Evolutionary conservation across 768 basidiomycete genomes (phyloP).

Genomic region (Leccinum subgranulosum): DNA sequence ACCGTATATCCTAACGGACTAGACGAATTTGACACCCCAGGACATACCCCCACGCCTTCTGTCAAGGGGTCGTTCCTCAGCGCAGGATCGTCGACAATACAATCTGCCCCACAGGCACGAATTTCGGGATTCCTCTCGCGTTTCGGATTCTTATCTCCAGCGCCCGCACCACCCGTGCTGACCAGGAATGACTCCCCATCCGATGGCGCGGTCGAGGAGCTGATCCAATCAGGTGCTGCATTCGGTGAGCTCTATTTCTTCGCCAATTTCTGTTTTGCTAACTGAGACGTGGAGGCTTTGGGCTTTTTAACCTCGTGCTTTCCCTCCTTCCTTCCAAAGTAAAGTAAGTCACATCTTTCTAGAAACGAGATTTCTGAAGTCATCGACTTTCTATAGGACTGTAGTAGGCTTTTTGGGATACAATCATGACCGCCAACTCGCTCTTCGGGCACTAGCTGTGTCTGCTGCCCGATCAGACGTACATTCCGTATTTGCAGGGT

Average conservation of each 20-base stretch:
- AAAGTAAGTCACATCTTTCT: constrained; percentile 42
- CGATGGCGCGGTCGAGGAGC: constrained; percentile 64
- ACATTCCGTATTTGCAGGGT: constrained; percentile 78
- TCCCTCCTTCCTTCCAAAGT: constrained; percentile 70
- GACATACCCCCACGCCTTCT: constrained; percentile 33
- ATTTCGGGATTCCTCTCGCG: constrained; percentile 37
- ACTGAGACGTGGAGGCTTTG: constrained; percentile 38
- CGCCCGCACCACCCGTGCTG: constrained; percentile 9
- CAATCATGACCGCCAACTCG: constrained; percentile 66
- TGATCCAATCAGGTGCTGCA: constrained; percentile 72
- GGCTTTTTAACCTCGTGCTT: constrained; percentile 78
- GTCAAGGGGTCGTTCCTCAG: constrained; percentile 31
- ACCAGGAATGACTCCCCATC: constrained; percentile 23
- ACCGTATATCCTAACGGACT: constrained; percentile 64
- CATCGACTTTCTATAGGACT: constrained; percentile 38
- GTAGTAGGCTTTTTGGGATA: constrained; percentile 78
- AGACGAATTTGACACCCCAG: constrained; percentile 40
- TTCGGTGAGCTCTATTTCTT: constrained; percentile 50
- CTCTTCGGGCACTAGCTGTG: constrained; percentile 65
- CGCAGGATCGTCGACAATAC: constrained; percentile 17
- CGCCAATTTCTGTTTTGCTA: neutral
- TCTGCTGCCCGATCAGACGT: constrained; percentile 66
- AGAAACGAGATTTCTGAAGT: neutral
- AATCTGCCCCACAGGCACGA: constrained; percentile 11
- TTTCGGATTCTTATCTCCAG: constrained; percentile 24